Evolutionary conservation across 306 rosid species (phyloP).

Genomic region (Calophaca sinica): DNA sequence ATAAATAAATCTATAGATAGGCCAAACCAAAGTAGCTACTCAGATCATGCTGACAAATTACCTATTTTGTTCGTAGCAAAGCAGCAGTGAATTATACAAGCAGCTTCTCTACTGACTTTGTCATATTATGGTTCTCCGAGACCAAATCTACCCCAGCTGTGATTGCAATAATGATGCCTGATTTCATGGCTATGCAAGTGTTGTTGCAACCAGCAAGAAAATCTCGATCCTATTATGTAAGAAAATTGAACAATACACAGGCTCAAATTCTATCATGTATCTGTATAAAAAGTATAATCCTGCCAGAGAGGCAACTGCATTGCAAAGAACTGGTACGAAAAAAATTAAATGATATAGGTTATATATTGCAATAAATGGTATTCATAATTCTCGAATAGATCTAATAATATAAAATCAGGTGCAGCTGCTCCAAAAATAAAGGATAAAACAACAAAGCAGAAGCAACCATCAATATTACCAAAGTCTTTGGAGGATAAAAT

Average conservation of each 20-base stretch:
- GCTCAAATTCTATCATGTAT: not conserved
- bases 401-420: not conserved
- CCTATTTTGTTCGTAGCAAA: conserved; percentile 8
- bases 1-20: not conserved
- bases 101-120: not conserved
- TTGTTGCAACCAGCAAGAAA: conserved; percentile 8
- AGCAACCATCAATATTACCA: conserved; percentile 18
- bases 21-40: conserved; percentile 6
- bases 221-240: too few species aligned
- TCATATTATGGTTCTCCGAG: conserved; percentile 26
- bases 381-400: conserved; percentile 25
- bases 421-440: not conserved
- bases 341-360: conserved; percentile 9
- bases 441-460: conserved; percentile 15
- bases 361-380: conserved; percentile 18
- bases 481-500: not conserved
- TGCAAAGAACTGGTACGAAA: conserved; percentile 10
- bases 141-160: conserved; percentile 15
- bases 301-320: not conserved
- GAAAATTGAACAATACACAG: too few species aligned
- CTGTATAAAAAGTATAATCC: not conserved
- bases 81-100: conserved; percentile 23
- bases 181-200: conserved; percentile 23
- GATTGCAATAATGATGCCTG: conserved; percentile 14
- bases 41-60: conserved; percentile 33